Evolutionary conservation across 768 basidiomycete species (phyloP).

Genomic region (Galerina marginata): DNA sequence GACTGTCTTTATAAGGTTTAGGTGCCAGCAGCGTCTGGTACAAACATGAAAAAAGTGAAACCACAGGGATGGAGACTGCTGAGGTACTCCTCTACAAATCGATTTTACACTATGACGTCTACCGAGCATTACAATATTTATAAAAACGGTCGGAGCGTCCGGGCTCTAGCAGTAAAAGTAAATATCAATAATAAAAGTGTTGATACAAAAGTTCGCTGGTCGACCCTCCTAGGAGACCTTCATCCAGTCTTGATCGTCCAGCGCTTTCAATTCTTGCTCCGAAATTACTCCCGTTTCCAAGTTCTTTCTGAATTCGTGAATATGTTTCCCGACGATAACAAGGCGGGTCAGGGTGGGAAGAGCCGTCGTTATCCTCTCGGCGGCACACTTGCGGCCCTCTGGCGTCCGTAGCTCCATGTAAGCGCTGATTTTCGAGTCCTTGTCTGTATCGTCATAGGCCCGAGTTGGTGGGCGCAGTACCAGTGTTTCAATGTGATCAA

Average conservation of each 20-base stretch:
- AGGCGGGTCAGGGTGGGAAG: constrained; percentile 19
- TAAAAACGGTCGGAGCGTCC: too few relatives aligned
- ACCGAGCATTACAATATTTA: too few relatives aligned
- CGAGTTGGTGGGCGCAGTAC: constrained; percentile 20
- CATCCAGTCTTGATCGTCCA: constrained; percentile 14
- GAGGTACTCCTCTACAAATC: too few relatives aligned
- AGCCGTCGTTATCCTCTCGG: constrained; percentile 15
- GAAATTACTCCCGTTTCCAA: background rate
- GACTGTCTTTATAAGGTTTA: too few relatives aligned
- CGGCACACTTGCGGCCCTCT: constrained; percentile 12
- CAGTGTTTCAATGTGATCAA: constrained; percentile 24
- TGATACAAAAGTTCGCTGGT: background rate
- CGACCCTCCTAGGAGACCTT: background rate
- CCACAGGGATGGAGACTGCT: too few relatives aligned
- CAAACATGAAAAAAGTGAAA: too few relatives aligned
- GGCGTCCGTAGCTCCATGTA: constrained; percentile 14
- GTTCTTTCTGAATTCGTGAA: constrained; percentile 12
- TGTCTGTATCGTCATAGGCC: constrained; percentile 10
- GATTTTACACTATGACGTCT: too few relatives aligned
- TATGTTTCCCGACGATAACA: constrained; percentile 12
- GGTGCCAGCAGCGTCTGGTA: too few relatives aligned
- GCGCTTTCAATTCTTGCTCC: background rate
- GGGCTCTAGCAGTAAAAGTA: background rate
- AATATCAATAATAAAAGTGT: background rate
- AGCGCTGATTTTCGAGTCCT: constrained; percentile 6